Conservation (phyloP, 2,329 filamentous ascomycete genomes). For the Rachicladosporium sp. region DNA sequence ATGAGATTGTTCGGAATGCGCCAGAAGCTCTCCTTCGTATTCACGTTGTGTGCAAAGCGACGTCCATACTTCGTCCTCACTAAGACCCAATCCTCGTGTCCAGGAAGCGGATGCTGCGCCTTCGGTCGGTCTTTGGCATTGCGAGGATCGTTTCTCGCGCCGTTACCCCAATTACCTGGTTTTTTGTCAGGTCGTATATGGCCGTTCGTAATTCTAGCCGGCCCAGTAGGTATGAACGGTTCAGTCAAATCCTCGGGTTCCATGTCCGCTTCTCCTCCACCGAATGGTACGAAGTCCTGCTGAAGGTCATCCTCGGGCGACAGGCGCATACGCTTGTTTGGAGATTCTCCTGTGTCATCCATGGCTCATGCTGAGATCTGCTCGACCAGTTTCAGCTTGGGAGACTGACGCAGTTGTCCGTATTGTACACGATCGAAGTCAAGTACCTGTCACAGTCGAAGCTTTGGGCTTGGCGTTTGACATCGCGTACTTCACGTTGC, state of each 20-base stretch:
- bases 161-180: neutral
- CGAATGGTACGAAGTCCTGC: slow-evolving; percentile 18
- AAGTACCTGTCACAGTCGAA: too few relatives aligned
- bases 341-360: neutral
- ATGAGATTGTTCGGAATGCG: slow-evolving; percentile 81
- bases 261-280: slow-evolving; percentile 10
- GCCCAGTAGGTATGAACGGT: slow-evolving; percentile 6
- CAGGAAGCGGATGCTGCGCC: slow-evolving; percentile 65
- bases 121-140: slow-evolving; percentile 60
- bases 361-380: too few relatives aligned
- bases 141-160: slow-evolving; percentile 17
- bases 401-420: too few relatives aligned
- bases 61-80: slow-evolving; percentile 87
- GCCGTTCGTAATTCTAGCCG: slow-evolving; percentile 1
- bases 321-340: neutral
- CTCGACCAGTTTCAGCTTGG: too few relatives aligned
- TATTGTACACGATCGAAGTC: too few relatives aligned
- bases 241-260: neutral
- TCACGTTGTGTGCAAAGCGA: slow-evolving; percentile 79
- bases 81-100: slow-evolving; percentile 74
- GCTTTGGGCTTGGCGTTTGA: too few relatives aligned
- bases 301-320: neutral
- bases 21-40: slow-evolving; percentile 86
- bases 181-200: slow-evolving; percentile 7
- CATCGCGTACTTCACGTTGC: too few relatives aligned